phyloP scores from a whole-genome alignment of 2,329 filamentous ascomycete genomes.

The Gremmenia infestans region DNA sequence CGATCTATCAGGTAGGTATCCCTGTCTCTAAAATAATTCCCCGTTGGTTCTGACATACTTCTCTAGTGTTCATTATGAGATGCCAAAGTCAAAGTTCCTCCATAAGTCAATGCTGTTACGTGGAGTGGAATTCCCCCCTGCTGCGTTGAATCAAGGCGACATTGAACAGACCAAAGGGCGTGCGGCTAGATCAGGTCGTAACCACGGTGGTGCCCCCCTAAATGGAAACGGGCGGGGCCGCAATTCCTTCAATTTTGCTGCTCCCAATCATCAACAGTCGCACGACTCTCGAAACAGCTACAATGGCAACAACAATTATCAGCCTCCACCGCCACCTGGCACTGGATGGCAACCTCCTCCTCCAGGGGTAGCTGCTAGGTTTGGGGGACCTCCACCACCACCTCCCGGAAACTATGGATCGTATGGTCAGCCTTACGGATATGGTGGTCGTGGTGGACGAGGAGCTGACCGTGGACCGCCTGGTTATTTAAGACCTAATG shows the following conservation, averaged over 20 bases:
- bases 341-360: conserved; percentile 40
- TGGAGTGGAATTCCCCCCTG: conserved; percentile 67
- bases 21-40: background rate
- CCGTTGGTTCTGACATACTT: conserved; percentile 21
- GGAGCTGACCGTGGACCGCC: conserved; percentile 1
- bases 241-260: conserved; percentile 50
- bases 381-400: conserved; percentile 44
- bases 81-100: conserved; percentile 64
- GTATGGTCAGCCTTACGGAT: conserved; percentile 16
- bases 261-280: conserved; percentile 21
- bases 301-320: conserved; percentile 17
- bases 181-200: conserved; percentile 60
- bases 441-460: conserved; percentile 14
- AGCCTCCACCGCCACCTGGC: conserved; percentile 20
- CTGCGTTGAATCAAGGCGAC: conserved; percentile 70
- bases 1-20: conserved; percentile 71
- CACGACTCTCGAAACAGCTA: conserved; percentile 19
- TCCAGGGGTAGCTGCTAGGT: conserved; percentile 38
- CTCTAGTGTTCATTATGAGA: conserved; percentile 74
- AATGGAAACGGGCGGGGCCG: conserved; percentile 42
- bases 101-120: conserved; percentile 95
- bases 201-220: conserved; percentile 63
- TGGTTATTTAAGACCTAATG: background rate
- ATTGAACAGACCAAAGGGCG: conserved; percentile 67
- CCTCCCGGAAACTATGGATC: conserved; percentile 32